A percentile compares a stretch with the other conserved stretches of the same genome.
These are phyloP conservation scores for Orbilia quercus DNA, from an alignment of 2,329 filamentous ascomycete species.

Conservation along the genomic window DNA sequence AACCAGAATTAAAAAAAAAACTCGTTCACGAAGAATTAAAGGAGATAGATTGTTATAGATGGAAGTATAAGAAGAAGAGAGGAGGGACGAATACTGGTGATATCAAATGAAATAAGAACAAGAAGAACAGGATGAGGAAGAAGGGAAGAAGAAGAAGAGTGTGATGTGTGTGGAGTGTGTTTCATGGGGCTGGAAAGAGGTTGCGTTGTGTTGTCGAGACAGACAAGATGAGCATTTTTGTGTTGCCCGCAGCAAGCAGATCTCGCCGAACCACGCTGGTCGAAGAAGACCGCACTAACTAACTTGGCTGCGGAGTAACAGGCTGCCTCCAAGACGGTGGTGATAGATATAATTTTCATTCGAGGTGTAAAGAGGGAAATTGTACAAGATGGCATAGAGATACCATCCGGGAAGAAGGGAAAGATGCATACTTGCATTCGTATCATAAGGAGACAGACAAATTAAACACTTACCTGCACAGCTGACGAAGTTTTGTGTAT, in stretches of 20 bases:
- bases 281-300: no score
- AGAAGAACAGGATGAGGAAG: not conserved
- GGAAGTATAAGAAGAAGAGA: not conserved
- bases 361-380: conserved; percentile 5
- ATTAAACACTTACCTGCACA: conserved; percentile 13
- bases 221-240: conserved; percentile 33
- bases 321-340: conserved; percentile 10
- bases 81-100: no score
- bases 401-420: conserved; percentile 8
- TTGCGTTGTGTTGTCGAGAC: conserved; percentile 29
- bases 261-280: no score
- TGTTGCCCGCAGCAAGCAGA: conserved; percentile 38
- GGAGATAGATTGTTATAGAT: not conserved
- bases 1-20: no score
- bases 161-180: not conserved
- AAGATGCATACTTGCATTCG: not conserved
- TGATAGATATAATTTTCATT: conserved; percentile 5
- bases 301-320: no score
- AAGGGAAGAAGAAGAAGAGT: conserved; percentile 9
- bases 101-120: no score
- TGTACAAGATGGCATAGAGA: conserved; percentile 26
- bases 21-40: not conserved
- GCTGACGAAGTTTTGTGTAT: conserved; percentile 12
- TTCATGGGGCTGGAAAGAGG: conserved; percentile 33
- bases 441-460: conserved; percentile 7